Evolutionary conservation across 805 yeast species (phyloP).

Genomic region (Candida ficus): DNA sequence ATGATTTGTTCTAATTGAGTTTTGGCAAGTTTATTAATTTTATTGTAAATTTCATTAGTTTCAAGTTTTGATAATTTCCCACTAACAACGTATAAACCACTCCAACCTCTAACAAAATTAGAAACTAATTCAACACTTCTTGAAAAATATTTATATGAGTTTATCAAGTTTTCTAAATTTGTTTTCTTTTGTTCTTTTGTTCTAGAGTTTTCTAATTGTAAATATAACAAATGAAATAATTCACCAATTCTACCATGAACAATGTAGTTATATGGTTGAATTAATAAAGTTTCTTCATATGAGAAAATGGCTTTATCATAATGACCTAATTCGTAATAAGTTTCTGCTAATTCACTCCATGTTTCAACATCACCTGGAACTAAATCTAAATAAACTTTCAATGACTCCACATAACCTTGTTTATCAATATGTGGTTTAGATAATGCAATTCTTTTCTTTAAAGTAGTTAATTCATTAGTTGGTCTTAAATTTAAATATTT

Average conservation of each 20-base stretch:
- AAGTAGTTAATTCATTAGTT: constrained; percentile 18
- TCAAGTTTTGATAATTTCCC: constrained; percentile 21
- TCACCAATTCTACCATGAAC: constrained; percentile 63
- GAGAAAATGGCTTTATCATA: constrained; percentile 63
- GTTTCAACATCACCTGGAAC: constrained; percentile 72
- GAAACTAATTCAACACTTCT: constrained; percentile 77
- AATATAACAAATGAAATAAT: constrained; percentile 23
- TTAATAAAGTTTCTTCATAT: constrained; percentile 63
- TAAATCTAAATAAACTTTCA: constrained; percentile 50
- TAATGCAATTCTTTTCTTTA: constrained; percentile 23
- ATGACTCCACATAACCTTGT: constrained; percentile 45
- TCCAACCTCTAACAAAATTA: constrained; percentile 67
- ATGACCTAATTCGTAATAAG: constrained; percentile 57
- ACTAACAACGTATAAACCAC: constrained; percentile 47
- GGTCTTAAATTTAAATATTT: constrained; percentile 30
- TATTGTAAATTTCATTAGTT: constrained; percentile 2
- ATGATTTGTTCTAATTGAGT: constrained; percentile 14
- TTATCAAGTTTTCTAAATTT: constrained; percentile 6
- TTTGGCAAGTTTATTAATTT: constrained; percentile 11
- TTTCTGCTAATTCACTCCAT: constrained; percentile 72
- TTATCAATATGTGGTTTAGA: constrained; percentile 8
- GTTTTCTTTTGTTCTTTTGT: neutral
- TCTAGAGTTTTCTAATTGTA: constrained; percentile 9
- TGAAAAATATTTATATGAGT: constrained; percentile 43
- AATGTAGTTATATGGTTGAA: constrained; percentile 65